Conservation (phyloP, 257 asterid species). For the Nicotiana noctiflora region DNA sequence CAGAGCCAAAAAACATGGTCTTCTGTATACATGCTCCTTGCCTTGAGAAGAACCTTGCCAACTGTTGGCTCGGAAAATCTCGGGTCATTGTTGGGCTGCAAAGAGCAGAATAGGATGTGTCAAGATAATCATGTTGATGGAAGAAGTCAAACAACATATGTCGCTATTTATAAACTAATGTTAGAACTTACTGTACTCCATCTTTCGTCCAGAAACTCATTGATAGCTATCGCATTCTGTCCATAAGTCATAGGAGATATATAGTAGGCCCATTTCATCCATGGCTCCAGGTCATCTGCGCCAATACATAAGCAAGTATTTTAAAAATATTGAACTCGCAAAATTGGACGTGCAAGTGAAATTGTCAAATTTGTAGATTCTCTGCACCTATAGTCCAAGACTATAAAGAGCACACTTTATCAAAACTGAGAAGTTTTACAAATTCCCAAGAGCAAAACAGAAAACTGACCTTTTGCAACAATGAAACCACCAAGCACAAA, state of each 20-base stretch:
- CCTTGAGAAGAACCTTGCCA: constrained; percentile 78
- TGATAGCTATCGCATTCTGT: constrained; percentile 30
- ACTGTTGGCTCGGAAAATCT: constrained; percentile 64
- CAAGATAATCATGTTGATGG: background rate
- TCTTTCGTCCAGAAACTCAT: constrained; percentile 31
- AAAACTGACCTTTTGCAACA: constrained; percentile 64
- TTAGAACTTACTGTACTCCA: constrained; percentile 24
- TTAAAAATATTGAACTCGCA: background rate
- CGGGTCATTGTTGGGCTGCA: constrained; percentile 50
- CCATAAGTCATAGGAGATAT: constrained; percentile 31
- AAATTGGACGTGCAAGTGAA: background rate
- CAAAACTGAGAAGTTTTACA: background rate
- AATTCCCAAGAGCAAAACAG: background rate
- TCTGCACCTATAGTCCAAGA: background rate
- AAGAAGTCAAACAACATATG: constrained; percentile 1
- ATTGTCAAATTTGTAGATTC: background rate
- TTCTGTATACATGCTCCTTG: constrained; percentile 78
- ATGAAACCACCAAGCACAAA: constrained; percentile 93
- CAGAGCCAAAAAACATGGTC: constrained; percentile 86
- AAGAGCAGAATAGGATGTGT: constrained; percentile 9
- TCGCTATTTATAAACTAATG: background rate
- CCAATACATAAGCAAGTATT: background rate
- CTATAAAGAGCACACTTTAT: background rate
- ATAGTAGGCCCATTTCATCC: constrained; percentile 31
- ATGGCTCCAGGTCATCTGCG: constrained; percentile 28